Percentiles rank a stretch among this genome's conserved stretches.
Conservation (phyloP, 441 rosid genomes). For the Biscutella laevigata region DNA sequence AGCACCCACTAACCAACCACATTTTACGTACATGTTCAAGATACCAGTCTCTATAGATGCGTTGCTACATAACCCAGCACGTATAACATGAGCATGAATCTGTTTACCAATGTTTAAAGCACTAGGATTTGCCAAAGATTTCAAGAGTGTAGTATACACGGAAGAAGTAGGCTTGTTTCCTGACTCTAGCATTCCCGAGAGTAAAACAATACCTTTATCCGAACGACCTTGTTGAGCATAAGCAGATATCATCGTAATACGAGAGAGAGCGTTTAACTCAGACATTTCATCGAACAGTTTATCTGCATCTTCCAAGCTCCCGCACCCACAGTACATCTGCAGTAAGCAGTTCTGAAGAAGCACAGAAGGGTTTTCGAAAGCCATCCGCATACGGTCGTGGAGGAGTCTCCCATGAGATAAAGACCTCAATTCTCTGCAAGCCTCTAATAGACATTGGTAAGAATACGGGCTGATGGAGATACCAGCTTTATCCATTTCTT, state of each 20-base stretch:
- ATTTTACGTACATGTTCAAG: slow-evolving; percentile 49
- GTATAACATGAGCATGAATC: slow-evolving; percentile 43
- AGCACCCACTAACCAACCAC: slow-evolving; percentile 43
- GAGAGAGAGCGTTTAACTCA: slow-evolving; percentile 35
- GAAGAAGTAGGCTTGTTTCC: slow-evolving; percentile 32
- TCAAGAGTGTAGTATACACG: slow-evolving; percentile 35
- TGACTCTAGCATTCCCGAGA: slow-evolving; percentile 31
- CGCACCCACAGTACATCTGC: slow-evolving; percentile 45
- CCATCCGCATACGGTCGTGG: slow-evolving; percentile 31
- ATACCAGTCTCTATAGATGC: slow-evolving; percentile 30
- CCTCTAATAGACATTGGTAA: slow-evolving; percentile 39
- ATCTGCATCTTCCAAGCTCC: slow-evolving; percentile 51
- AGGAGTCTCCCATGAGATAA: slow-evolving; percentile 42
- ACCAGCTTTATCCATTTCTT: slow-evolving; percentile 44
- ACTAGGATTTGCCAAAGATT: slow-evolving; percentile 33
- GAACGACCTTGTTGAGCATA: slow-evolving; percentile 31
- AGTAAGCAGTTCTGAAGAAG: slow-evolving; percentile 38
- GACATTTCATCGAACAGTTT: slow-evolving; percentile 52
- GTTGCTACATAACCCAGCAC: slow-evolving; percentile 30
- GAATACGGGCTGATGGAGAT: slow-evolving; percentile 32
- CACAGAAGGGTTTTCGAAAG: slow-evolving; percentile 27
- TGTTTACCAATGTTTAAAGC: slow-evolving; percentile 36
- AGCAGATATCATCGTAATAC: slow-evolving; percentile 46
- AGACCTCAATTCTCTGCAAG: slow-evolving; percentile 35
- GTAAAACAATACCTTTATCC: slow-evolving; percentile 33